phyloP scores from a whole-genome alignment of 2,329 filamentous ascomycete species.

The Ceratocystis diversiconidia region DNA sequence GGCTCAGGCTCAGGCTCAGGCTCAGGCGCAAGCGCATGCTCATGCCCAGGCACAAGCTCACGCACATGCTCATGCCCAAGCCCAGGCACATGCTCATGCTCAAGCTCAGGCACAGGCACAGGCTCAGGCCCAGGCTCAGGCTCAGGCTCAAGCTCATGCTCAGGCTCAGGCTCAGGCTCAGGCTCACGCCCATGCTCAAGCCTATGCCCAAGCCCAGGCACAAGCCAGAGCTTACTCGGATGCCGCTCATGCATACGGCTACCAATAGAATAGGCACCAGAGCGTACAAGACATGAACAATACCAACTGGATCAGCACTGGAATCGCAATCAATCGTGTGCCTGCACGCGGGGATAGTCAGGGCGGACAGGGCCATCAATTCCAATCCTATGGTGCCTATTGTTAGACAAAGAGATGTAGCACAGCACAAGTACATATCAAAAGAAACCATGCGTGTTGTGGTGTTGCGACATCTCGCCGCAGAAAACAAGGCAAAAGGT shows the following conservation, averaged over 20 bases:
- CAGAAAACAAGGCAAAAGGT: not conserved
- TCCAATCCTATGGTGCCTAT: not conserved
- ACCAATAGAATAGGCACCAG: conserved; percentile 12
- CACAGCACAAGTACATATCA: not conserved
- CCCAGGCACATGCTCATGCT: conserved; percentile 9
- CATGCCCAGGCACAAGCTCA: not conserved
- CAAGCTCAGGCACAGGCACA: not conserved
- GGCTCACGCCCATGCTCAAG: conserved; percentile 8
- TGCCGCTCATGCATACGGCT: conserved; percentile 10
- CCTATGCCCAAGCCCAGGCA: conserved; percentile 12
- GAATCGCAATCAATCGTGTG: not conserved
- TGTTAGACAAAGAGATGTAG: not conserved
- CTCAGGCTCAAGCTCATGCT: conserved; percentile 13
- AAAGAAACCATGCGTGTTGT: not conserved
- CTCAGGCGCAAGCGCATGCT: conserved; percentile 14
- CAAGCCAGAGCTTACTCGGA: conserved; percentile 12
- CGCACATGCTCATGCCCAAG: conserved; percentile 2
- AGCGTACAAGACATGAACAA: not conserved
- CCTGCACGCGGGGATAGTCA: not conserved
- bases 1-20: conserved; percentile 14
- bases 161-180: conserved; percentile 16
- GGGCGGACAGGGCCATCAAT: not conserved
- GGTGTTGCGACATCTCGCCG: not conserved
- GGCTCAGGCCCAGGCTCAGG: not conserved
- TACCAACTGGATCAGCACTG: not conserved